Evolutionary conservation across 305 asterid species (phyloP), one percentile per base, ranked within the genome.

Genomic region (Salvia sclarea): DNA sequence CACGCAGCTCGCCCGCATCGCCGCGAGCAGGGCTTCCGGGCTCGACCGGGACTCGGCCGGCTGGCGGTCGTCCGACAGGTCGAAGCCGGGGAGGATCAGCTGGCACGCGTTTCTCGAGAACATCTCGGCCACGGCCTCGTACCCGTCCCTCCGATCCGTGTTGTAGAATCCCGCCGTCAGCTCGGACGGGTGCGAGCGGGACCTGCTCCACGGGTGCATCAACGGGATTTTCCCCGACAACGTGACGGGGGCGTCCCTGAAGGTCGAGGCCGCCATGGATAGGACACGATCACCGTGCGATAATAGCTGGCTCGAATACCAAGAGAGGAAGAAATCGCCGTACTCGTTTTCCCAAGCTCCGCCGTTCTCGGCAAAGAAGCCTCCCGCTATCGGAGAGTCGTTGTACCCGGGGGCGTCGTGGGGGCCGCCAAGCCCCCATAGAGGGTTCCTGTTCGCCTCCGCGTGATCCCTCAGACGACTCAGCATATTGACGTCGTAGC

Each of bases 351-450:
- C 90, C 98, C 98, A 92, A 31, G 97, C 79, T 17, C 97, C 97
- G 10, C 85, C 84, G 3, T 82, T 73, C 63, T 87, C 96, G 5
- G 70, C 76, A 60, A 92, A 88, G 81, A 92, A 92, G 74, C 82
- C 84, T 22, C 72, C 71, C 2, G 87, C 60, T 22, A 79, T 8
- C 3, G 96, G 93, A 30, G 69, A 47, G 55, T 80, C 88, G 56
- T 78, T 49, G 5, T 83, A 78, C 61, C 69, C 44, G 0, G 95
- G 85, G 52, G 96, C 76, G 20, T 90, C 85, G 37, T 92, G 97
- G 33, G 98, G 98, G 18, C 97, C 97, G 10, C 89, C 82, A 2
- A 84, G 84, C 5, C 98, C 98, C 95, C 96, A 92, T 1, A 88
- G 81, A 43, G 97, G 91, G 45, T 84, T 83, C 49, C 93, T 86